Evolutionary conservation across 345 rosid genomes (phyloP).

Genomic region (Laguncularia racemosa): DNA sequence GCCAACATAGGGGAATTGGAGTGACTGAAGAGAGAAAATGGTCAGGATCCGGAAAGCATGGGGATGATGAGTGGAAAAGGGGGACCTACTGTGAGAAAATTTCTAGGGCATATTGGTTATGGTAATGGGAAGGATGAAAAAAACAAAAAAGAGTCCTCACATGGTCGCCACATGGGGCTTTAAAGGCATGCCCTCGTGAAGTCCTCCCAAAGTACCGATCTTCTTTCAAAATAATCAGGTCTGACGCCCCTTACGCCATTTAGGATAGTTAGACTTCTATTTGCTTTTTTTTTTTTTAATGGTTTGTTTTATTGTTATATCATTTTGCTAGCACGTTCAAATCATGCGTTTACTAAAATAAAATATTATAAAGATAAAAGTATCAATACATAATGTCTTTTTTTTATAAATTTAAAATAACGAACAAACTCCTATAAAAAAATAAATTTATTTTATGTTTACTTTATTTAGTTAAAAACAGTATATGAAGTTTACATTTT

Average conservation of each 20-base stretch:
- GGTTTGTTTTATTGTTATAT: too few relatives aligned
- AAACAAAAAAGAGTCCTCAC: conserved; percentile 16
- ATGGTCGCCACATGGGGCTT: conserved; percentile 54
- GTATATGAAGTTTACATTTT: too few relatives aligned
- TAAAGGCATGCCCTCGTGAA: conserved; percentile 5
- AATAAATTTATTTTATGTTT: too few relatives aligned
- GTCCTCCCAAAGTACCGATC: conserved; percentile 4
- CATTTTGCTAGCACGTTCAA: too few relatives aligned
- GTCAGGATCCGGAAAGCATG: conserved; percentile 70
- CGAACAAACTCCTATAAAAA: too few relatives aligned
- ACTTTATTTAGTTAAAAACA: too few relatives aligned
- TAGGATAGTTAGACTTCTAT: conserved; percentile 3
- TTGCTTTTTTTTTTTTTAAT: neutral
- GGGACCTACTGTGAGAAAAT: conserved; percentile 23
- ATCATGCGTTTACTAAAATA: too few relatives aligned
- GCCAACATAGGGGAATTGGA: neutral
- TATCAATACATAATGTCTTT: too few relatives aligned
- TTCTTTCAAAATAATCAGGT: conserved; percentile 9
- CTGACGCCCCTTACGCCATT: neutral
- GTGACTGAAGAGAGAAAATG: conserved; percentile 9
- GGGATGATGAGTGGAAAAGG: conserved; percentile 23
- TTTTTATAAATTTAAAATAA: too few relatives aligned
- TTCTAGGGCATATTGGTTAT: conserved; percentile 21
- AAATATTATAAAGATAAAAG: too few relatives aligned
- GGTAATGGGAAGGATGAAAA: conserved; percentile 8